These are phyloP conservation scores for Omphalotus olearius DNA, from an alignment of 1,284 basidiomycete species.

Conservation along the genomic window DNA sequence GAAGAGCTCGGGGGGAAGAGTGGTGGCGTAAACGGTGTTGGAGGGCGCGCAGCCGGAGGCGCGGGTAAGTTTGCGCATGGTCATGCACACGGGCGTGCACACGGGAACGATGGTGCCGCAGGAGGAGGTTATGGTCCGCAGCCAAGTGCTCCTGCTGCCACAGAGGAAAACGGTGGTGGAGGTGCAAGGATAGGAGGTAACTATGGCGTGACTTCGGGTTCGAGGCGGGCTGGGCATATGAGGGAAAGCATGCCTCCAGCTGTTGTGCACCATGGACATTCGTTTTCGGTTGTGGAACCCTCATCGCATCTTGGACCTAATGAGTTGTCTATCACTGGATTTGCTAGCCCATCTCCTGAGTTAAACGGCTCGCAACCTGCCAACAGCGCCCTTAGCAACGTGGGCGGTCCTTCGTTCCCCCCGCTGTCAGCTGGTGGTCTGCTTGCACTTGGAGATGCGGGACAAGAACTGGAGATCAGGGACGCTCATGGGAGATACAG, in stretches of 20 bases:
- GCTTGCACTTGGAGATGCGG: conserved; percentile 48
- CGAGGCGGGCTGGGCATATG: conserved; percentile 25
- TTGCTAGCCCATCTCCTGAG: conserved; percentile 4
- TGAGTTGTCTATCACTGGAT: background rate
- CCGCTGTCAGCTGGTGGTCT: conserved; percentile 9
- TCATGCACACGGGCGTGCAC: conserved; percentile 17
- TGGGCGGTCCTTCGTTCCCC: conserved; percentile 6
- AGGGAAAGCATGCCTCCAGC: conserved; percentile 21
- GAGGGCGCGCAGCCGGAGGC: conserved; percentile 28
- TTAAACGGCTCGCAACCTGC: background rate
- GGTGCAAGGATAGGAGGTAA: conserved; percentile 57
- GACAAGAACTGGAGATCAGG: conserved; percentile 81
- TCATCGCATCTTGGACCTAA: background rate
- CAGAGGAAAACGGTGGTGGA: conserved; percentile 36
- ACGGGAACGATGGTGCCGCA: conserved; percentile 18
- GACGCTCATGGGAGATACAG: conserved; percentile 80
- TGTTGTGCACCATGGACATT: conserved; percentile 5
- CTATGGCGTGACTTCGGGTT: conserved; percentile 45
- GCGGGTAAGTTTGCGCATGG: conserved; percentile 23
- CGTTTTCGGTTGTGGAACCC: conserved; percentile 3
- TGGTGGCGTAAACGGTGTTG: conserved; percentile 53
- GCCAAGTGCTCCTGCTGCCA: conserved; percentile 26
- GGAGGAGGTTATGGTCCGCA: conserved; percentile 5
- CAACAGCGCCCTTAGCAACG: background rate
- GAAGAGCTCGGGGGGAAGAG: conserved; percentile 82